Conservation (phyloP, 2,329 filamentous ascomycete genomes). For the Phialemonium atrogriseum region DNA sequence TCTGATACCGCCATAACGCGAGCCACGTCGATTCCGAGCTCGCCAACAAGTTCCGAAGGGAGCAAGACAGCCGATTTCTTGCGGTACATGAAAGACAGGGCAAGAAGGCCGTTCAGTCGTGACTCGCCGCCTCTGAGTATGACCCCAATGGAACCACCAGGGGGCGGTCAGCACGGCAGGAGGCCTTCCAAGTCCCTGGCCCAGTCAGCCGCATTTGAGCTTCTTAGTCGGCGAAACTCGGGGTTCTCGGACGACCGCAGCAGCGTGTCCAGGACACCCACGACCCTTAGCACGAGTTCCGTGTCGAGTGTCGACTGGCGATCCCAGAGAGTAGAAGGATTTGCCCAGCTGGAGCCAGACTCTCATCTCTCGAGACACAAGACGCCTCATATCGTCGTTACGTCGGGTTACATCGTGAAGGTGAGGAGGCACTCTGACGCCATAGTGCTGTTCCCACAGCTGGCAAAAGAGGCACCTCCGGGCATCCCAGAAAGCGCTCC, state of each 20-base stretch:
- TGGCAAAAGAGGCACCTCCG: slow-evolving; percentile 18
- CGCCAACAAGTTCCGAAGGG: slow-evolving; percentile 12
- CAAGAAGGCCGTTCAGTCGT: slow-evolving; percentile 12
- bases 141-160: slow-evolving; percentile 5
- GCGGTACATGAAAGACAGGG: slow-evolving; percentile 11
- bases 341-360: slow-evolving; percentile 40
- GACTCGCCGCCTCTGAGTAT: slow-evolving; percentile 6
- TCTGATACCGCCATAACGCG: slow-evolving; percentile 9
- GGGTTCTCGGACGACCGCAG: slow-evolving; percentile 18
- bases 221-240: slow-evolving; percentile 19
- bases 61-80: slow-evolving; percentile 12
- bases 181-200: slow-evolving; percentile 15
- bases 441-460: slow-evolving; percentile 35
- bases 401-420: slow-evolving; percentile 40
- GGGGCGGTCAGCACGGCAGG: slow-evolving; percentile 8
- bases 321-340: slow-evolving; percentile 21
- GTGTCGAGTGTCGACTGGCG: slow-evolving; percentile 23
- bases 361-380: slow-evolving; percentile 36
- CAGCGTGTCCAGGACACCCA: slow-evolving; percentile 16
- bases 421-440: slow-evolving; percentile 40
- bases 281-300: slow-evolving; percentile 17
- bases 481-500: slow-evolving; percentile 18
- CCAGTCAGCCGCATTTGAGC: slow-evolving; percentile 15
- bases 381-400: slow-evolving; percentile 43
- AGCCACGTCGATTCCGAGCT: slow-evolving; percentile 9